Conservation (phyloP, 352 stramenopile species). For the Globisporangium radiosum region DNA sequence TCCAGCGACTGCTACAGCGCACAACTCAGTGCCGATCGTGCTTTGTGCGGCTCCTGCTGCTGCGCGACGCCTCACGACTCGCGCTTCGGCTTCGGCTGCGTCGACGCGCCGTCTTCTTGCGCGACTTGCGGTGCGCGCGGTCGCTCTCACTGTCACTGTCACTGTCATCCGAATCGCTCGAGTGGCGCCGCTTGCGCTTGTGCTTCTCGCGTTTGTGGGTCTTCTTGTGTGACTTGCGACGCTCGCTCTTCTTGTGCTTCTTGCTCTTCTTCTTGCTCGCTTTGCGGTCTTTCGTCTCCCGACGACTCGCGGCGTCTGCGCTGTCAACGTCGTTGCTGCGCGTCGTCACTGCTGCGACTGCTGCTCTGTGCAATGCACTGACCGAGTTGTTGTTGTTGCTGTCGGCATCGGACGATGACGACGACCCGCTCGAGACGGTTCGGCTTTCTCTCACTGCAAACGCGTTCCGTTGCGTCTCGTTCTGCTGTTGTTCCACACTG, state of each 20-base stretch:
- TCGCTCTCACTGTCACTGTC: slow-evolving; percentile 3
- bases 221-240: not conserved
- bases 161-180: slow-evolving; percentile 12
- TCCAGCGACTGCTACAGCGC: not conserved
- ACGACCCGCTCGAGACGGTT: not conserved
- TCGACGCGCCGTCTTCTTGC: slow-evolving; percentile 13
- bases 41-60: slow-evolving; percentile 4
- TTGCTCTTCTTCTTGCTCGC: slow-evolving; percentile 9
- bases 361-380: not conserved
- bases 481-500: too few species aligned
- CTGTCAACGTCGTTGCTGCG: not conserved
- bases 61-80: slow-evolving; percentile 8
- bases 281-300: slow-evolving; percentile 17
- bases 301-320: too few species aligned
- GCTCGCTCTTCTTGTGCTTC: slow-evolving; percentile 17
- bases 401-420: not conserved
- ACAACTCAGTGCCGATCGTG: not conserved
- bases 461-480: too few species aligned
- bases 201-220: slow-evolving; percentile 28
- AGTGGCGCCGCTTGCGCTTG: slow-evolving; percentile 30
- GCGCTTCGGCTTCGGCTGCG: slow-evolving; percentile 16
- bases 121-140: slow-evolving; percentile 22
- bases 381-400: not conserved
- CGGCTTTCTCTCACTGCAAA: not conserved
- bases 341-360: not conserved